Evolutionary conservation across 2,329 filamentous ascomycete species (phyloP), one percentile per base, ranked within the genome.

Genomic region (Colletotrichum tofieldiae): DNA sequence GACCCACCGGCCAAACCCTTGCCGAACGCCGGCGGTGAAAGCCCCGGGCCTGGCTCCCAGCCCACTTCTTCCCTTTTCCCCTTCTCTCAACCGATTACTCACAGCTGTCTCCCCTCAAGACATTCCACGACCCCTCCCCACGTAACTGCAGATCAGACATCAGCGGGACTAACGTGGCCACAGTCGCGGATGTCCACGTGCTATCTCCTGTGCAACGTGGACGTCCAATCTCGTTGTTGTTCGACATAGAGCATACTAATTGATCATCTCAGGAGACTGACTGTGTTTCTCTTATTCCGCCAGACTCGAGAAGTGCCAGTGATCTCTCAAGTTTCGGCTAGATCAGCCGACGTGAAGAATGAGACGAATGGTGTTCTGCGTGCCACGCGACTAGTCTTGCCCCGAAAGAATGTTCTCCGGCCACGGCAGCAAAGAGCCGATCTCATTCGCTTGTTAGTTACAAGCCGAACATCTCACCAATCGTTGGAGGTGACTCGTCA

Each of bases 1-100:
- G 59, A 41, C 45, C 45, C 70, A 59, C 65, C 65, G 52, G 65
- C 54, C 65, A 69, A 54, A 72, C 32, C 59, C 52, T 35, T 64
- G 54, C 70, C 54, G 29, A 55, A 32, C 56, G 54, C 70, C 59
- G 65, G 70, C 70, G 70, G 65, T 70, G 70, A 69, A 69, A 68
- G 39, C 60, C 16, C 47, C 55, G 51, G 39, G 18, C 39, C 32
- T 23, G 20, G 23, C 49, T 26, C 47, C 37, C 58, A 54, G 47
- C 35, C 60, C 47, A 39, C 60, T 51, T 23, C 45, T 45, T 56
- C 26, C 11, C 14, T 58, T 60, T 58, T 52, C 29, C 54, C 32
- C n/a, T 37, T 18, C 26, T 54, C 26, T 54, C 16, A 45, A 29
- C 12, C 1, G 2, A 26, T 62, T 35, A 68, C 56, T 58, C 11